Evolutionary conservation across 2,329 filamentous ascomycete genomes (phyloP).

Genomic region (Sarocladium kiliense): DNA sequence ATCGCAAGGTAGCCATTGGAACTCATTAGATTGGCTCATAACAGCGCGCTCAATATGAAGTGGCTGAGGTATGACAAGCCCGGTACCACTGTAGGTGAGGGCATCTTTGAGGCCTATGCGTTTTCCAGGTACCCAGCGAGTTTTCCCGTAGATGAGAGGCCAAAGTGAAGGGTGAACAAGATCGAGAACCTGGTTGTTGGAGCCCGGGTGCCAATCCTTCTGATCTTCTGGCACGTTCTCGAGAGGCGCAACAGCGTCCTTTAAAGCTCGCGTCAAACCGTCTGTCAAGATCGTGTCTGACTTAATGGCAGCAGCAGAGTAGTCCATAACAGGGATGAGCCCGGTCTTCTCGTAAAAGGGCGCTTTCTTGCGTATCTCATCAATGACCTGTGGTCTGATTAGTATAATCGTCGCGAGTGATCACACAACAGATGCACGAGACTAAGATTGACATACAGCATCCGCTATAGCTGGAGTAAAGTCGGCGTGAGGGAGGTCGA

Average conservation of each 20-base stretch:
- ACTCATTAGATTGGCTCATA: slow-evolving; percentile 19
- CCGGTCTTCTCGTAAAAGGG: slow-evolving; percentile 25
- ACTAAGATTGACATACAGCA: too few relatives aligned
- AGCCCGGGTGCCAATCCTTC: slow-evolving; percentile 59
- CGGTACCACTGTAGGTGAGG: slow-evolving; percentile 27
- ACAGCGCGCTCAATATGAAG: neutral
- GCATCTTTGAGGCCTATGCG: slow-evolving; percentile 31
- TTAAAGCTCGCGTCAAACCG: slow-evolving; percentile 31
- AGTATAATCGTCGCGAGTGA: too few relatives aligned
- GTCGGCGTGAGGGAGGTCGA: neutral
- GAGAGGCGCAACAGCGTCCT: slow-evolving; percentile 36
- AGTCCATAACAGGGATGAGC: slow-evolving; percentile 28
- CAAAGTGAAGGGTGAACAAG: slow-evolving; percentile 61
- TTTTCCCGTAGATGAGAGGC: slow-evolving; percentile 50
- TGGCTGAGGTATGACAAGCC: slow-evolving; percentile 20
- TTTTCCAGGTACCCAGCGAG: slow-evolving; percentile 24
- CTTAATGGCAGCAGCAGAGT: slow-evolving; percentile 26
- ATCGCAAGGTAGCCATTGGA: slow-evolving; percentile 46
- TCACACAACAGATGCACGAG: too few relatives aligned
- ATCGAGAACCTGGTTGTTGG: slow-evolving; percentile 51
- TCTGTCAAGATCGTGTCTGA: slow-evolving; percentile 22
- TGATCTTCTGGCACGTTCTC: slow-evolving; percentile 43
- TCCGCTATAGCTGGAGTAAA: neutral
- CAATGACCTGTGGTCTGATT: slow-evolving; percentile 20
- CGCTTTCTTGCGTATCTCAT: slow-evolving; percentile 27